A percentile compares a stretch with the other conserved stretches of the same genome.
These are phyloP conservation scores for Blastosporella zonata DNA, from an alignment of 1,284 basidiomycete species.

Conservation along the genomic window DNA sequence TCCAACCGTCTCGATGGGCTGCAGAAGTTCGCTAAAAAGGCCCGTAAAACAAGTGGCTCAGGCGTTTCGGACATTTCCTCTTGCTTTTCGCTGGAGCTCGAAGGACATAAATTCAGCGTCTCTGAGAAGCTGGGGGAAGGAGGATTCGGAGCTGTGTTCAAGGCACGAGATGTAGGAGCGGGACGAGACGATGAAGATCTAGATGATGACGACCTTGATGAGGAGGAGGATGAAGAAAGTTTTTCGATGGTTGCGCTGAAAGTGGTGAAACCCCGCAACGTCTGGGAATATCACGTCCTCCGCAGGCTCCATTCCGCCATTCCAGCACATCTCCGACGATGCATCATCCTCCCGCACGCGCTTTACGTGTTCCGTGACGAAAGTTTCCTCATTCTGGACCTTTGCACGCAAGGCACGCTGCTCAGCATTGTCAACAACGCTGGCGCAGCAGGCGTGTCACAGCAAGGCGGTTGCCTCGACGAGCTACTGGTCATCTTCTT, in stretches of 20 bases:
- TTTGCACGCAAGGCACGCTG: conserved; percentile 89
- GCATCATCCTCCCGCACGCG: conserved; percentile 72
- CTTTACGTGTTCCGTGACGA: conserved; percentile 88
- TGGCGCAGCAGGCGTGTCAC: conserved; percentile 60
- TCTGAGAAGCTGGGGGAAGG: conserved; percentile 93
- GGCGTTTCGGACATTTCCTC: conserved; percentile 39
- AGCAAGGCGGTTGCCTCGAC: conserved; percentile 83
- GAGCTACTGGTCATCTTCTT: conserved; percentile 97
- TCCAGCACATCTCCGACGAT: conserved; percentile 50
- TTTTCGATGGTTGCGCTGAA: conserved; percentile 83
- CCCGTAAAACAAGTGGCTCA: conserved; percentile 47
- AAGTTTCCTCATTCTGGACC: conserved; percentile 86
- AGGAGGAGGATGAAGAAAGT: conserved; percentile 53
- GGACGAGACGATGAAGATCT: conserved; percentile 43
- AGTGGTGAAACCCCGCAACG: conserved; percentile 83
- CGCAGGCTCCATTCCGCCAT: conserved; percentile 73
- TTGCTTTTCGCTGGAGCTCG: conserved; percentile 49
- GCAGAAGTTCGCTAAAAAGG: conserved; percentile 62
- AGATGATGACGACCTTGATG: conserved; percentile 52
- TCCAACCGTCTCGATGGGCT: conserved; percentile 65
- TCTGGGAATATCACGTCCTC: conserved; percentile 94
- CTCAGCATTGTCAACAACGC: conserved; percentile 93
- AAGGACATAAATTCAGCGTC: conserved; percentile 65
- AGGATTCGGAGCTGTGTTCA: conserved; percentile 94
- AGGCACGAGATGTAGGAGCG: conserved; percentile 62